Evolutionary conservation across 176 grass and related monocot genomes (phyloP).

Genomic region (Eragrostis curvula): DNA sequence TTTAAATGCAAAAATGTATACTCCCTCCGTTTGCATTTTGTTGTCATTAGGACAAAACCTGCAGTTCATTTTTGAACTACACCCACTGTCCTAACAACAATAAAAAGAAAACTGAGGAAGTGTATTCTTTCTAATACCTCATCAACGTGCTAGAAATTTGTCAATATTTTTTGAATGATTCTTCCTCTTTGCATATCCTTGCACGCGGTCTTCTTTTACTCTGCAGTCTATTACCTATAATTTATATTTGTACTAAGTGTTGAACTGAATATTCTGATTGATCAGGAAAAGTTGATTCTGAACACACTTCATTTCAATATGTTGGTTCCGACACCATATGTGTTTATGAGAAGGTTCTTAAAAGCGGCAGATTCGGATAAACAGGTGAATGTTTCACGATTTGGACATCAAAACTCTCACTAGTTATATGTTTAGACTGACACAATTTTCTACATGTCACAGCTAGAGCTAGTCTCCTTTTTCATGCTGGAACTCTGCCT

Average conservation of each 20-base stretch:
- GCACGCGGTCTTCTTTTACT: no score
- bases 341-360: conserved; percentile 91
- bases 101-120: no score
- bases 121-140: neutral
- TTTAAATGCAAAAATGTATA: conserved; percentile 16
- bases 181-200: neutral
- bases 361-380: conserved; percentile 80
- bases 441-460: conserved; percentile 32
- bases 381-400: conserved; percentile 52
- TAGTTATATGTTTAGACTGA: conserved; percentile 11
- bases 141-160: neutral
- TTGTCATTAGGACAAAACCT: no score
- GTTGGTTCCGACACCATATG: conserved; percentile 85
- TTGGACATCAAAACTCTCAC: neutral
- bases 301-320: conserved; percentile 84
- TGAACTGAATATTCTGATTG: conserved; percentile 38
- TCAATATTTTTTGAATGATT: conserved; percentile 24
- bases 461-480: conserved; percentile 81
- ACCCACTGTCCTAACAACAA: no score
- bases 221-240: conserved; percentile 1
- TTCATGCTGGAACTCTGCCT: conserved; percentile 86
- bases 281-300: conserved; percentile 76
- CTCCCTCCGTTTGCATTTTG: no score
- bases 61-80: no score
- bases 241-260: neutral